Conservation (phyloP, 345 rosid species). For the Clausena lansium region DNA sequence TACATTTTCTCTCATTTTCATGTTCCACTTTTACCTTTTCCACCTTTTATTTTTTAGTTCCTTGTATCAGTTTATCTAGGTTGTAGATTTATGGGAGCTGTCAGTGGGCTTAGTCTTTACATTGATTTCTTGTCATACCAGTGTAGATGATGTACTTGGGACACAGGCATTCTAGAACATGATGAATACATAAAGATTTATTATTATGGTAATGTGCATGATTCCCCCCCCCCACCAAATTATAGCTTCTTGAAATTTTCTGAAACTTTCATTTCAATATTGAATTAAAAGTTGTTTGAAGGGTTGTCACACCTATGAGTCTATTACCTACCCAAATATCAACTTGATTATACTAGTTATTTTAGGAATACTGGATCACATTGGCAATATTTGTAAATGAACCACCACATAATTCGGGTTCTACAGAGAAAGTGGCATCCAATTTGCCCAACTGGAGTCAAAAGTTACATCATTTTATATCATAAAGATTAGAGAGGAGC, state of each 20-base stretch:
- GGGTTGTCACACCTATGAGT: background rate
- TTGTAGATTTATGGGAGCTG: constrained; percentile 10
- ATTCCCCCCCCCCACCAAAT: background rate
- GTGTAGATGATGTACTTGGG: background rate
- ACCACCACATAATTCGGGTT: background rate
- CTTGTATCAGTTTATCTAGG: background rate
- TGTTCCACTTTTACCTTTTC: background rate
- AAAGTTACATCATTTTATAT: too few species aligned
- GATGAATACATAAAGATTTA: background rate
- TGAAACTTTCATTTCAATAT: background rate
- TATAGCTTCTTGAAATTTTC: background rate
- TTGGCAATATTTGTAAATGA: background rate
- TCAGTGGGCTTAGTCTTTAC: background rate
- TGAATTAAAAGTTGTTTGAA: background rate
- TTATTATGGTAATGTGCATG: background rate
- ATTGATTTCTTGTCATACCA: background rate
- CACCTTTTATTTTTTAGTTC: background rate
- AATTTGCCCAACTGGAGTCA: background rate
- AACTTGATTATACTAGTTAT: background rate
- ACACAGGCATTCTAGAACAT: background rate
- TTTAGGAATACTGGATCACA: background rate
- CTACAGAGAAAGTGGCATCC: background rate
- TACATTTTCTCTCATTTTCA: background rate
- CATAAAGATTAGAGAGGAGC: background rate
- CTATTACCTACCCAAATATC: background rate